phyloP scores from a whole-genome alignment of 495 filamentous ascomycete species.

The Daldinia grandis region DNA sequence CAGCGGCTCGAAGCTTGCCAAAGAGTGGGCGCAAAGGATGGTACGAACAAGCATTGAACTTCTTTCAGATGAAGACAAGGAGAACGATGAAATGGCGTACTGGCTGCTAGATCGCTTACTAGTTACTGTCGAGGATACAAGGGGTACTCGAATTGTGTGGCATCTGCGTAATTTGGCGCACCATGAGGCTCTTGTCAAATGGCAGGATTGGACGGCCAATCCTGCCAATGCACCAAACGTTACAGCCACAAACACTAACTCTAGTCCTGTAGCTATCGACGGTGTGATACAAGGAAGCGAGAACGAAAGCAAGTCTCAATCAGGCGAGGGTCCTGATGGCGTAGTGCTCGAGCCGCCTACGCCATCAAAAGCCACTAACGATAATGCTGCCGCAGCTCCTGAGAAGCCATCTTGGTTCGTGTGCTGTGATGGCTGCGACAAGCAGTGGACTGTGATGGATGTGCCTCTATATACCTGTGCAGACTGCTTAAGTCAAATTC shows the following conservation, averaged over 20 bases:
- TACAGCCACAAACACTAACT: too few species aligned
- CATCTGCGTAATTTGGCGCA: constrained; percentile 39
- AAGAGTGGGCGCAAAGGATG: constrained; percentile 40
- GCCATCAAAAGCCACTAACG: not conserved
- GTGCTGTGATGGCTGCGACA: constrained; percentile 38
- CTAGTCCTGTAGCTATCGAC: not conserved
- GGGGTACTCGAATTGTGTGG: constrained; percentile 37
- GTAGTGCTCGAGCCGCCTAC: not conserved
- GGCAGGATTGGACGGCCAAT: constrained; percentile 50
- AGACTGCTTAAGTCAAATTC: constrained; percentile 32
- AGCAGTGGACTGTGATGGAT: constrained; percentile 34
- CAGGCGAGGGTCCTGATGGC: not conserved
- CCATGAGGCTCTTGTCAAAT: constrained; percentile 26
- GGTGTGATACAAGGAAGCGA: not conserved
- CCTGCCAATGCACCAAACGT: constrained; percentile 19
- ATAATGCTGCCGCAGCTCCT: not conserved
- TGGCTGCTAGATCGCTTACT: constrained; percentile 44
- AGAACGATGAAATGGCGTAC: constrained; percentile 54
- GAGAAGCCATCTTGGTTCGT: constrained; percentile 33
- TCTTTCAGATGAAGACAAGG: constrained; percentile 53
- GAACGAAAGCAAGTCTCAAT: not conserved
- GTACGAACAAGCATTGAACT: constrained; percentile 52
- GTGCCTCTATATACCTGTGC: constrained; percentile 38
- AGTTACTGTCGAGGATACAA: constrained; percentile 40
- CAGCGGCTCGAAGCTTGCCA: constrained; percentile 41